These are phyloP conservation scores for Smittium culicis DNA, from an alignment of 371 early-diverging fungal genomes.

Conservation along the genomic window DNA sequence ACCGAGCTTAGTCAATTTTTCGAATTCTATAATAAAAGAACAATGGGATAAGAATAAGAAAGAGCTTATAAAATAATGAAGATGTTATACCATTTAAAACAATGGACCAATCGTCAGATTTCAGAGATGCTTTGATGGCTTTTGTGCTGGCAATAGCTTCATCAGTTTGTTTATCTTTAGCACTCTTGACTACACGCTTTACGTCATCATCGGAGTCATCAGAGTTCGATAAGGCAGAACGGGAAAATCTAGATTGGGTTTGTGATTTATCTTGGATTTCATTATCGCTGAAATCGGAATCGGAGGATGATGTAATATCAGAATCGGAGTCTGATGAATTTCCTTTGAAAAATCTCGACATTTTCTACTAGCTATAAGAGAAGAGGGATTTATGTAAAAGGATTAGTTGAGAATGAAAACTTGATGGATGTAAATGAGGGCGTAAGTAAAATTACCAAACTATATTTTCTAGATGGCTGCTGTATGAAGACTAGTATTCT, in stretches of 20 bases:
- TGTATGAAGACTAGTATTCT: no score
- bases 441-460: no score
- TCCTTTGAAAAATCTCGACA: conserved; percentile 42
- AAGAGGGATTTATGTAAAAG: no score
- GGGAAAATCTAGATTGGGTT: conserved; percentile 29
- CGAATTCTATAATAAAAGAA: conserved; percentile 51
- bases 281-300: conserved; percentile 44
- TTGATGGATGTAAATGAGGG: no score
- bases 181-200: conserved; percentile 60
- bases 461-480: no score
- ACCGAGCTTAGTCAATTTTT: conserved; percentile 61
- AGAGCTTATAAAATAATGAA: not conserved
- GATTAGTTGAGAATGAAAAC: no score
- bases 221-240: conserved; percentile 40
- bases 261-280: conserved; percentile 14
- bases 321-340: conserved; percentile 37
- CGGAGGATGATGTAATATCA: conserved; percentile 41
- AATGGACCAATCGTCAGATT: conserved; percentile 76
- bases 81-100: conserved; percentile 8
- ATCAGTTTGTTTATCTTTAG: conserved; percentile 72
- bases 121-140: conserved; percentile 55
- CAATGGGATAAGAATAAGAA: not conserved
- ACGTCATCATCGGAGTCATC: conserved; percentile 51
- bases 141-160: conserved; percentile 36
- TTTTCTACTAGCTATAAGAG: conserved; percentile 11